Percentiles rank a stretch among this genome's conserved stretches.
Conservation (phyloP, 441 rosid species). For the Populus hybrid region DNA sequence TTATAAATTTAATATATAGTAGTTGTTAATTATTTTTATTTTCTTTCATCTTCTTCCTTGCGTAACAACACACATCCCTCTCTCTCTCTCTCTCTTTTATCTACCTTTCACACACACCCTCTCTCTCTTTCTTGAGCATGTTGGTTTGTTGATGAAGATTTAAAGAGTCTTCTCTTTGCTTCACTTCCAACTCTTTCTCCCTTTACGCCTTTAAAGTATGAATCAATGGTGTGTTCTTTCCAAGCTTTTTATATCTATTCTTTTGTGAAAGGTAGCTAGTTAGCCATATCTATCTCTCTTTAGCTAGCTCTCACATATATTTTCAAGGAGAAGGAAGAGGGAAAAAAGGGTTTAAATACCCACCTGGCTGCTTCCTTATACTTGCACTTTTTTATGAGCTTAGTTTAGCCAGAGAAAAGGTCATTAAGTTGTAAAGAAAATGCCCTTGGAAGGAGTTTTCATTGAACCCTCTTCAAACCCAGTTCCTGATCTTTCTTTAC, state of each 20-base stretch:
- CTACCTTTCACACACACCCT: not conserved
- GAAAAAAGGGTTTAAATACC: constrained; percentile 16
- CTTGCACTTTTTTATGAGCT: constrained; percentile 21
- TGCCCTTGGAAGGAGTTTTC: constrained; percentile 59
- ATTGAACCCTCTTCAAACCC: constrained; percentile 47
- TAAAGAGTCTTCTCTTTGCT: constrained; percentile 24
- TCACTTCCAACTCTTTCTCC: not conserved
- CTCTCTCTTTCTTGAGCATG: constrained; percentile 35
- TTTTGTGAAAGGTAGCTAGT: not conserved
- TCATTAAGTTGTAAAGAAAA: constrained; percentile 16
- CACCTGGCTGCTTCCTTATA: constrained; percentile 2
- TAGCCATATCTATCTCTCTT: not conserved
- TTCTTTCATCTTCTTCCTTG: constrained; percentile 25
- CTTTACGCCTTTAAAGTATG: constrained; percentile 12
- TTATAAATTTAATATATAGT: too few species aligned
- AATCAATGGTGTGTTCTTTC: constrained; percentile 10
- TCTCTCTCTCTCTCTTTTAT: constrained; percentile 13
- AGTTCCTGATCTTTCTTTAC: constrained; percentile 75
- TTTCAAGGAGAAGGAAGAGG: constrained; percentile 10
- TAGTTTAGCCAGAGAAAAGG: constrained; percentile 11
- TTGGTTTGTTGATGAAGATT: constrained; percentile 48
- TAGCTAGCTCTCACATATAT: not conserved
- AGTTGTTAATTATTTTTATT: not conserved
- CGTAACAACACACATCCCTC: constrained; percentile 30
- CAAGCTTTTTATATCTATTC: constrained; percentile 2